Percentiles rank a stretch among this genome's conserved stretches.
phyloP scores from a whole-genome alignment of 2,329 filamentous ascomycete genomes.

The Pestalotiopsis sp. region DNA sequence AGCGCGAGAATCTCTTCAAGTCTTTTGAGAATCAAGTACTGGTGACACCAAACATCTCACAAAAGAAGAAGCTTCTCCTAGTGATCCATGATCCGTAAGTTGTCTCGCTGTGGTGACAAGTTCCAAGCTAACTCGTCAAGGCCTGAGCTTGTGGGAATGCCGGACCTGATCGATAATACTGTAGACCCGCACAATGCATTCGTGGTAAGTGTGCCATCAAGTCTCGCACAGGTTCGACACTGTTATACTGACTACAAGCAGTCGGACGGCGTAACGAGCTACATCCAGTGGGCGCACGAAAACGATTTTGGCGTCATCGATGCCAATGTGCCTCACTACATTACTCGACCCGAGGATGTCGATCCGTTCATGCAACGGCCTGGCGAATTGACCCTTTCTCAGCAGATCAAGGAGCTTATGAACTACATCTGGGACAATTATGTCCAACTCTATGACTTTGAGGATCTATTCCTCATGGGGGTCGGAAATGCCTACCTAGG shows the following conservation, averaged over 20 bases:
- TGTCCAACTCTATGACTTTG: constrained; percentile 74
- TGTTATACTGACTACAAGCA: constrained; percentile 38
- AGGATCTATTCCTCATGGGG: constrained; percentile 83
- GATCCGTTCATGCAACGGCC: constrained; percentile 49
- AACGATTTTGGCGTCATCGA: constrained; percentile 86
- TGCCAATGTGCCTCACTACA: constrained; percentile 82
- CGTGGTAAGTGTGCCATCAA: constrained; percentile 64
- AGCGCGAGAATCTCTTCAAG: constrained; percentile 71
- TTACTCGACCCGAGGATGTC: constrained; percentile 64
- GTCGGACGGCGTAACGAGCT: constrained; percentile 80
- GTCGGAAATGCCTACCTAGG: constrained; percentile 88
- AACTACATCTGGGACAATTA: constrained; percentile 98
- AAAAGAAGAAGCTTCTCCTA: constrained; percentile 71
- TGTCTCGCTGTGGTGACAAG: neutral
- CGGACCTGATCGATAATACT: constrained; percentile 70
- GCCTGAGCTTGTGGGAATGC: constrained; percentile 71
- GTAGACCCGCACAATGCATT: constrained; percentile 85
- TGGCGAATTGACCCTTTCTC: constrained; percentile 53
- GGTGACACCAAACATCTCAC: constrained; percentile 72
- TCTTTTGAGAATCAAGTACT: constrained; percentile 87
- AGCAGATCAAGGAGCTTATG: constrained; percentile 72
- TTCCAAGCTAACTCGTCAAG: constrained; percentile 40
- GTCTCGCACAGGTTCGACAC: neutral
- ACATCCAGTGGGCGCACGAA: constrained; percentile 81
- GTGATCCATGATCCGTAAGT: constrained; percentile 90